phyloP scores from a whole-genome alignment of 352 stramenopile species.

The Elongisporangium undulatum region DNA sequence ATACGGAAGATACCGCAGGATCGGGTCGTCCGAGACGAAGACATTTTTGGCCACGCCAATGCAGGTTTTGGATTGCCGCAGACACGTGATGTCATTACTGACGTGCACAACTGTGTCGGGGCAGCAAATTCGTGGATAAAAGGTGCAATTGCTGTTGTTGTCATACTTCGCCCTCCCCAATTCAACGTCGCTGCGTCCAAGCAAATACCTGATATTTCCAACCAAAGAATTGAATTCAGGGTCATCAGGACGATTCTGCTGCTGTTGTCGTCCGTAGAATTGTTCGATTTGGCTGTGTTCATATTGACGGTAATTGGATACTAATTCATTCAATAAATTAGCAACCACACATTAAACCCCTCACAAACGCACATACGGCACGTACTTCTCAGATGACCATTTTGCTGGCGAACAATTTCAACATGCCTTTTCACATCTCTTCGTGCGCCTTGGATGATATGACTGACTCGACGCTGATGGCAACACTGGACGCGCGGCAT shows the following conservation, averaged over 20 bases:
- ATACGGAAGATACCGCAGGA: conserved; percentile 87
- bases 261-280: conserved; percentile 12
- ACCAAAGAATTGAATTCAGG: conserved; percentile 27
- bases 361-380: conserved; percentile 3
- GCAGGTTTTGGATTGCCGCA: conserved; percentile 57
- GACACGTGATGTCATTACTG: conserved; percentile 29
- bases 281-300: conserved; percentile 12
- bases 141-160: conserved; percentile 3
- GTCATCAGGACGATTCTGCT: conserved; percentile 3
- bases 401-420: background rate
- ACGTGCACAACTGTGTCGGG: conserved; percentile 59
- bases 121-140: conserved; percentile 17
- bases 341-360: background rate
- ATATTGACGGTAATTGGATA: background rate
- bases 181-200: conserved; percentile 11
- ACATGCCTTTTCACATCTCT: conserved; percentile 23
- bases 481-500: conserved; percentile 30
- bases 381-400: conserved; percentile 14
- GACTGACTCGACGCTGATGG: conserved; percentile 30
- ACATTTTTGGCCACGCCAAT: conserved; percentile 71
- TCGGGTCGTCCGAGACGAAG: conserved; percentile 75
- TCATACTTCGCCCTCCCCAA: conserved; percentile 16
- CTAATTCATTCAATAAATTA: background rate
- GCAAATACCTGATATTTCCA: conserved; percentile 31
- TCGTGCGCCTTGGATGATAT: conserved; percentile 27